Evolutionary conservation across 768 basidiomycete species (phyloP), one percentile per base, ranked within the genome.

Genomic region (Austroboletus eburneus): DNA sequence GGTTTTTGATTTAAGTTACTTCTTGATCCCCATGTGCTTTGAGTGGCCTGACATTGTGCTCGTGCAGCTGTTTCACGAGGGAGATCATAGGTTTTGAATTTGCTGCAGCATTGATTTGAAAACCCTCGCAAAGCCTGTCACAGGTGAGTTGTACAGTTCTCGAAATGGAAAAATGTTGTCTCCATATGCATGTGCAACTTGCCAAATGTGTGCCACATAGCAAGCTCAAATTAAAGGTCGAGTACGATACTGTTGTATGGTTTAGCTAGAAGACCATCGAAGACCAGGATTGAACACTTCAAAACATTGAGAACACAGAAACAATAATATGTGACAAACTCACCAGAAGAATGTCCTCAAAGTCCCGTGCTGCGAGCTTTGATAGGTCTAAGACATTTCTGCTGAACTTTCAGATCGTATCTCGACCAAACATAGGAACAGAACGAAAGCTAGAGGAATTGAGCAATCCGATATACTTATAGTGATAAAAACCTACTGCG

Each of bases 281-380:
- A 61, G 0, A 48, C 56, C 1, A 71, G 69, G 0, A 73, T 68
- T 0, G 53, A 24, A 30, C 67, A 70, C 69, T 68, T 13, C 21
- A 35, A 17, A 4, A 35, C 33, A 34, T n/a, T n/a, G n/a, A 35
- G 16, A 17, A 4, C 4, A 3, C n/a, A 35, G 16, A 10, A n/a
- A 18, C 17, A 35, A n/a, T n/a, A 10, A 35, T 35, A 7, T 12
- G 16, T 13, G 14, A 34, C 8, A 34, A 5, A 46, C 10, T 3
- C 29, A 51, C 50, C 54, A 71, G 71, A 0, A 73, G 49, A 0
- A 73, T 51, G 17, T 74, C 70, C 38, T 74, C 67, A 46, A 62
- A 74, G 39, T 74, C 66, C 1, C 56, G 47, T 1, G 67, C 72
- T 1, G 67, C 71, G 1, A 72, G 51, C 36, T 65, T 63, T 22